Percentiles rank a stretch among this genome's conserved stretches.
phyloP scores from a whole-genome alignment of 139 green algal genomes.

The Diplosphaera chodatii region DNA sequence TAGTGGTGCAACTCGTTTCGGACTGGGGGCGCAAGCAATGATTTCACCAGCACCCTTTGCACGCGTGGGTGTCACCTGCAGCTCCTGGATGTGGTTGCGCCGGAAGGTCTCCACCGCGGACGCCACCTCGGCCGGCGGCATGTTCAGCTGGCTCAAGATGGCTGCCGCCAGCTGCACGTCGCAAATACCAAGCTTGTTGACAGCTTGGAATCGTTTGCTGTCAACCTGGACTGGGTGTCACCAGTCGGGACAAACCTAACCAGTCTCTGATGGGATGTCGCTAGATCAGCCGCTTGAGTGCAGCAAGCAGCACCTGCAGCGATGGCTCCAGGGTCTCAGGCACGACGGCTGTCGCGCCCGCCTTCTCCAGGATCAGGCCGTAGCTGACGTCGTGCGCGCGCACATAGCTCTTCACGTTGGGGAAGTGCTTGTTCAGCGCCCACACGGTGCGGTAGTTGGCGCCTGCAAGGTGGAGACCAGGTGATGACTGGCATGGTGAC shows the following conservation, averaged over 20 bases:
- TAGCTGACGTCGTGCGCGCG: constrained; percentile 92
- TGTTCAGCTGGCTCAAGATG: constrained; percentile 77
- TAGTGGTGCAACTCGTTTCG: no score
- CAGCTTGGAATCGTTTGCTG: no score
- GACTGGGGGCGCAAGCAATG: no score
- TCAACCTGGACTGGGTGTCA: no score
- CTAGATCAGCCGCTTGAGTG: no score
- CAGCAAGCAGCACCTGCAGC: constrained; percentile 58
- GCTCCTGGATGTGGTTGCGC: constrained; percentile 44
- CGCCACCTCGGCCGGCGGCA: constrained; percentile 71
- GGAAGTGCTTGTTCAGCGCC: constrained; percentile 89
- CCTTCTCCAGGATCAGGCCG: constrained; percentile 92
- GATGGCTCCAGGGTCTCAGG: constrained; percentile 94
- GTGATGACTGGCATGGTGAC: no score
- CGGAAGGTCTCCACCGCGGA: constrained; percentile 64
- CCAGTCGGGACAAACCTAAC: no score
- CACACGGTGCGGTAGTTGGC: constrained; percentile 94
- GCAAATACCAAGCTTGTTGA: no score
- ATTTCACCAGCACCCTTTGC: no score
- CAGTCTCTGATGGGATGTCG: no score
- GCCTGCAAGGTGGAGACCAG: no score
- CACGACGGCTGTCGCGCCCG: constrained; percentile 89
- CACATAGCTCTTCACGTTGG: constrained; percentile 88
- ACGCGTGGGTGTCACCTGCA: constrained; percentile 44
- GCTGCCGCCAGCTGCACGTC: constrained; percentile 88